A percentile compares a stretch with the other conserved stretches of the same genome.
Evolutionary conservation across 495 filamentous ascomycete species (phyloP).

Genomic region (Penicillium roqueforti): DNA sequence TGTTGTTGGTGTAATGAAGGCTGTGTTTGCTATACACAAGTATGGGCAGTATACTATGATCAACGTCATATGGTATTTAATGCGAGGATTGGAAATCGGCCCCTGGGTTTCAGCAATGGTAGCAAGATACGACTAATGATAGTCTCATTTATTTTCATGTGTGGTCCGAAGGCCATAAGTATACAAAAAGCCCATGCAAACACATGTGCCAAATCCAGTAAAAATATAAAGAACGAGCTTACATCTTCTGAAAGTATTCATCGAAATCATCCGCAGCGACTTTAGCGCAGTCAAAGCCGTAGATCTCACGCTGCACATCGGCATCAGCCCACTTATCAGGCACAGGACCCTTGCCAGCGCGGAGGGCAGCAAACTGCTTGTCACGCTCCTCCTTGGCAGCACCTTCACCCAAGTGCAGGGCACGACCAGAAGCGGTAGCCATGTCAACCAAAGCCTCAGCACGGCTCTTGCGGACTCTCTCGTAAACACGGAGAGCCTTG

Average conservation of each 20-base stretch:
- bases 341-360: constrained; percentile 53
- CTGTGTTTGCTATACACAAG: too few relatives aligned
- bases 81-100: too few relatives aligned
- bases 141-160: neutral
- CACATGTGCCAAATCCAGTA: too few relatives aligned
- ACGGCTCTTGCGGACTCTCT: constrained; percentile 65
- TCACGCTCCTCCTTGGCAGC: constrained; percentile 73
- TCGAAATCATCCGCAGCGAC: constrained; percentile 59
- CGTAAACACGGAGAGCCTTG: constrained; percentile 65
- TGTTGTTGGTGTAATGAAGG: too few relatives aligned
- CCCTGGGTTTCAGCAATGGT: too few relatives aligned
- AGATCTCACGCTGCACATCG: constrained; percentile 73
- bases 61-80: too few relatives aligned
- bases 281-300: constrained; percentile 63
- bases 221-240: constrained; percentile 17
- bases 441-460: constrained; percentile 67
- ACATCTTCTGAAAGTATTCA: constrained; percentile 48
- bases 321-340: constrained; percentile 82
- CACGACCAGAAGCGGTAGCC: constrained; percentile 61
- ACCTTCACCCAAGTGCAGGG: constrained; percentile 70
- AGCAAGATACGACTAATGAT: neutral
- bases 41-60: too few relatives aligned
- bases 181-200: constrained; percentile 7
- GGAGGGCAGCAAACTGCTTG: constrained; percentile 60
- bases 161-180: neutral